Conservation (phyloP, 768 basidiomycete genomes). For the Gloeopeniophorella convolvens region DNA sequence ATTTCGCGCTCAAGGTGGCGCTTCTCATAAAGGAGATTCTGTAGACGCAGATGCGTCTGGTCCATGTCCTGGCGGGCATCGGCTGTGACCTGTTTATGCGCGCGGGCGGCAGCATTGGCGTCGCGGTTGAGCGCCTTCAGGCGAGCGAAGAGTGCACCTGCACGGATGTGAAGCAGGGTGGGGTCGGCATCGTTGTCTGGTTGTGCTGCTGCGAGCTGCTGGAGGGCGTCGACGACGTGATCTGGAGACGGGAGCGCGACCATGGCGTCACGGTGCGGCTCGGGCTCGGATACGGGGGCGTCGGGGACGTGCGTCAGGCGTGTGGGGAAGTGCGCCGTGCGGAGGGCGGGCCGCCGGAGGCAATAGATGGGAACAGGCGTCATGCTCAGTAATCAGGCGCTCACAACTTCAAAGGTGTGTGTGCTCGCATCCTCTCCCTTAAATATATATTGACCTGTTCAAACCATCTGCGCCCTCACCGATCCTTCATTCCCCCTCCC, state of each 20-base stretch:
- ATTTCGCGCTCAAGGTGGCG: slow-evolving; percentile 88
- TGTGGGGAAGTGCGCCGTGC: no score
- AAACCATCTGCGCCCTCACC: slow-evolving; percentile 13
- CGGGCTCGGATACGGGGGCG: slow-evolving; percentile 23
- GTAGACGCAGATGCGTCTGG: slow-evolving; percentile 76
- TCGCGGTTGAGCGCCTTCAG: slow-evolving; percentile 75
- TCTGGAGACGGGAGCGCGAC: slow-evolving; percentile 34
- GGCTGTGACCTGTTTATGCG: slow-evolving; percentile 62
- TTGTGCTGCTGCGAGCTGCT: slow-evolving; percentile 49
- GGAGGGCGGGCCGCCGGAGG: no score
- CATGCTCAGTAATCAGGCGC: no score
- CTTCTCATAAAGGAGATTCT: slow-evolving; percentile 86
- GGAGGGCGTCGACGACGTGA: slow-evolving; percentile 54
- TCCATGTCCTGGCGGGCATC: slow-evolving; percentile 87
- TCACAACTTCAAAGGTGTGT: no score
- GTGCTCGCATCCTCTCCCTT: no score
- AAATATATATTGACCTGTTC: no score
- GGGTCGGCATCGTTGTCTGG: slow-evolving; percentile 41
- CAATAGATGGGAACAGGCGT: no score
- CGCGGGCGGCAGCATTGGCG: slow-evolving; percentile 63
- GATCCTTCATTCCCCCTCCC: slow-evolving; percentile 3
- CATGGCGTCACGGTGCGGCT: slow-evolving; percentile 26
- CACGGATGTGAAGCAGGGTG: slow-evolving; percentile 51
- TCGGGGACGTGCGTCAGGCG: not conserved
- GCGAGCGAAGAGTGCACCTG: slow-evolving; percentile 70